phyloP scores from a whole-genome alignment of 78 protist species.

The Protostelium mycophagum region DNA sequence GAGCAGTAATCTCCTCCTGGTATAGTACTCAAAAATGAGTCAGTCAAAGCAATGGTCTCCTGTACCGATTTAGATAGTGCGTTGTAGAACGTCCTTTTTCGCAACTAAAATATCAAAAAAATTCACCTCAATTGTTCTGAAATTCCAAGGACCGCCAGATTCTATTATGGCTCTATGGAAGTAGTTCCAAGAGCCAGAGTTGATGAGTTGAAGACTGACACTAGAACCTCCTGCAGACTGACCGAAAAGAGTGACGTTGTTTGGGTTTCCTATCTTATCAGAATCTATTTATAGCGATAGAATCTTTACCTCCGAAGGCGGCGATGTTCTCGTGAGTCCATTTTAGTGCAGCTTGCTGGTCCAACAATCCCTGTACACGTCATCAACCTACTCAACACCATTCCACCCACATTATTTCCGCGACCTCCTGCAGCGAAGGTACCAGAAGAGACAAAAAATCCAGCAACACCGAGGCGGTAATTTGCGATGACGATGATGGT shows the following conservation, averaged over 20 bases:
- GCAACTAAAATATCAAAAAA: too few species aligned
- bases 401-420: too few species aligned
- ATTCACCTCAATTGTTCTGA: too few species aligned
- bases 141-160: too few species aligned
- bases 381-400: too few species aligned
- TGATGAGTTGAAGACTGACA: constrained; percentile 40
- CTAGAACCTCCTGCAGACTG: constrained; percentile 75
- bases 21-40: too few species aligned
- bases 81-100: too few species aligned
- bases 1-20: too few species aligned
- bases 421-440: constrained; percentile 68
- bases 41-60: too few species aligned
- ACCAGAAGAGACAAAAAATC: constrained; percentile 43
- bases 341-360: constrained; percentile 69
- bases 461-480: constrained; percentile 67
- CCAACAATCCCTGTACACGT: too few species aligned
- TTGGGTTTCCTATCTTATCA: background rate
- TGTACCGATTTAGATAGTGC: too few species aligned
- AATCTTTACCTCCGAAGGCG: constrained; percentile 45
- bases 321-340: constrained; percentile 70
- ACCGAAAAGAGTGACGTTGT: constrained; percentile 64
- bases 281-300: constrained; percentile 51
- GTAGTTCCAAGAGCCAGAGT: constrained; percentile 17
- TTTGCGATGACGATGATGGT: constrained; percentile 59
- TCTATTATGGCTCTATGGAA: constrained; percentile 51